phyloP scores from a whole-genome alignment of 257 asterid genomes.

The Osmanthus fragrans region DNA sequence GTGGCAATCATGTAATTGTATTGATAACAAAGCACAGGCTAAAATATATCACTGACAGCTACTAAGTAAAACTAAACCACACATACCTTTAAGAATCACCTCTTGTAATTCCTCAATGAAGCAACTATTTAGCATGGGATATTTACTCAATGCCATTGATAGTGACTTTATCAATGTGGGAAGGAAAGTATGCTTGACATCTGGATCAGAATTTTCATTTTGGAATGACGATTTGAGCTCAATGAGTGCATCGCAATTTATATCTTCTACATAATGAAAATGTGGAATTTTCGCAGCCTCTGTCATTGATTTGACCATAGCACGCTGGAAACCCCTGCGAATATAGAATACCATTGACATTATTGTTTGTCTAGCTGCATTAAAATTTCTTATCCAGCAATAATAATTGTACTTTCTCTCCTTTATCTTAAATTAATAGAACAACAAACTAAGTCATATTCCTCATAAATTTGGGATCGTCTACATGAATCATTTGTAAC shows the following conservation, averaged over 20 bases:
- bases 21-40: not conserved
- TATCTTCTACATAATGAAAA: conserved; percentile 91
- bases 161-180: conserved; percentile 80
- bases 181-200: conserved; percentile 77
- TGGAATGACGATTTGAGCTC: conserved; percentile 76
- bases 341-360: not conserved
- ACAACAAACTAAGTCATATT: too few species aligned
- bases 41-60: not conserved
- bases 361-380: not conserved
- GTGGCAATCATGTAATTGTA: not conserved
- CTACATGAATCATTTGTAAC: too few species aligned
- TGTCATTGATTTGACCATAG: conserved; percentile 91
- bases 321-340: conserved; percentile 94
- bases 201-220: conserved; percentile 66
- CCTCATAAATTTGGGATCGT: too few species aligned
- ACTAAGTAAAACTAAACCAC: not conserved
- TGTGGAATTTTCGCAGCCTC: conserved; percentile 92
- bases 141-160: conserved; percentile 71
- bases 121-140: conserved; percentile 84
- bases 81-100: conserved; percentile 79
- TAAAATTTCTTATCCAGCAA: not conserved
- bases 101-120: conserved; percentile 71
- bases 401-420: not conserved
- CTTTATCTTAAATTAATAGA: too few species aligned
- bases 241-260: conserved; percentile 72